Conservation (phyloP, 106 monocot genomes). For the Allium sativum region DNA sequence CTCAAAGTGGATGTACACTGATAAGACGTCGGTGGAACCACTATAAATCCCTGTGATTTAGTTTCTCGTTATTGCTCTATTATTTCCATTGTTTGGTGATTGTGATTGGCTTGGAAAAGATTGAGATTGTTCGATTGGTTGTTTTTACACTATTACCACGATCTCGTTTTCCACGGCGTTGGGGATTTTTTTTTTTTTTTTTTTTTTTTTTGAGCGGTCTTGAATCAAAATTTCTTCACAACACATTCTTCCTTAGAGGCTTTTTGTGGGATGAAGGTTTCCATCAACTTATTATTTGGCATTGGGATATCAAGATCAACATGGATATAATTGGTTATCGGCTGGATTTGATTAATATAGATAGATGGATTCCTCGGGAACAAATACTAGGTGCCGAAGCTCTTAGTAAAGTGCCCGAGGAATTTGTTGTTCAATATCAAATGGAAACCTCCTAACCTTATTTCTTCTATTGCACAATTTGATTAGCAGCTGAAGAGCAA, state of each 20-base stretch:
- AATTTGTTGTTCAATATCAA: slow-evolving; percentile 74
- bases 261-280: slow-evolving; percentile 99
- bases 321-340: slow-evolving; percentile 96
- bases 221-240: no score
- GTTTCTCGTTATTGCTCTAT: no score
- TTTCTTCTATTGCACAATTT: slow-evolving; percentile 78
- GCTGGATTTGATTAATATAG: slow-evolving; percentile 85
- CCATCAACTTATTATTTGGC: slow-evolving; percentile 81
- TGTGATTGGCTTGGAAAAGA: no score
- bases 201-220: no score
- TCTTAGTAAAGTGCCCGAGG: slow-evolving; percentile 86
- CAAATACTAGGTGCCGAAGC: slow-evolving; percentile 94
- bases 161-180: no score
- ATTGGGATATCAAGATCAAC: slow-evolving; percentile 73
- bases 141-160: no score
- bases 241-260: slow-evolving; percentile 94
- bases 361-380: slow-evolving; percentile 99
- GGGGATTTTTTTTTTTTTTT: no score
- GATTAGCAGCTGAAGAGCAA: slow-evolving; percentile 20
- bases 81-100: no score
- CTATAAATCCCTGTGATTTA: no score
- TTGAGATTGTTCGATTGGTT: no score
- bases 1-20: no score
- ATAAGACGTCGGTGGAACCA: no score
- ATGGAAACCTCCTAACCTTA: slow-evolving; percentile 94